Conservation (phyloP, 2,329 filamentous ascomycete genomes). For the Colletotrichum cuscutae region DNA sequence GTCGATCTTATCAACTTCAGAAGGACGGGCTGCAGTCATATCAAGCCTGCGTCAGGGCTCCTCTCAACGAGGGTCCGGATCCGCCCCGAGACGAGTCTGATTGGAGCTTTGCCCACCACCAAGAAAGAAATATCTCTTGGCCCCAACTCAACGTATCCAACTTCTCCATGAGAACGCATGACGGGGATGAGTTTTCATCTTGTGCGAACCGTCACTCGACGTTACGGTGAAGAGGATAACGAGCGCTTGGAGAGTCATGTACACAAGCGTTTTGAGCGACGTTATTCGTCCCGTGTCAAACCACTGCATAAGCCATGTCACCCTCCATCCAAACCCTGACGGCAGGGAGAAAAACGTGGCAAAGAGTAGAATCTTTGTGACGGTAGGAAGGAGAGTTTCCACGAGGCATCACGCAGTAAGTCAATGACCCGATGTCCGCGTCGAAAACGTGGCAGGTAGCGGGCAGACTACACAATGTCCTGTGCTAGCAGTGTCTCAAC, state of each 20-base stretch:
- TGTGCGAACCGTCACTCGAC: neutral
- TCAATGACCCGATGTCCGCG: neutral
- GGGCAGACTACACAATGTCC: neutral
- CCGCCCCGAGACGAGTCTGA: neutral
- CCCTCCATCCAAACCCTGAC: constrained; percentile 4
- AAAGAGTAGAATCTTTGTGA: neutral
- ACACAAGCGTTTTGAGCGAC: neutral
- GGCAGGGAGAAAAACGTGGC: neutral
- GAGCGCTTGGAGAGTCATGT: constrained; percentile 20
- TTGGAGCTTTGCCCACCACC: neutral
- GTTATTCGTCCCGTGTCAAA: constrained; percentile 11
- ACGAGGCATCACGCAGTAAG: neutral
- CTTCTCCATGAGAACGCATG: neutral
- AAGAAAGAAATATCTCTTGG: neutral
- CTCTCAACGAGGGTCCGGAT: neutral
- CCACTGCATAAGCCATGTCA: constrained; percentile 21
- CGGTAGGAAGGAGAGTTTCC: neutral
- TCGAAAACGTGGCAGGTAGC: neutral
- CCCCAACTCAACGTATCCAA: neutral
- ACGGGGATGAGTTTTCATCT: neutral
- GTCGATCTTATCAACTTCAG: neutral
- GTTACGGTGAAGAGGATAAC: neutral
- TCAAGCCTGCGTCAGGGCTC: neutral
- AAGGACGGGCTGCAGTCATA: neutral
- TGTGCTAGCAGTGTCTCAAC: constrained; percentile 4